These are phyloP conservation scores for Athelia sp. DNA, from an alignment of 1,284 basidiomycete genomes.

Conservation along the genomic window DNA sequence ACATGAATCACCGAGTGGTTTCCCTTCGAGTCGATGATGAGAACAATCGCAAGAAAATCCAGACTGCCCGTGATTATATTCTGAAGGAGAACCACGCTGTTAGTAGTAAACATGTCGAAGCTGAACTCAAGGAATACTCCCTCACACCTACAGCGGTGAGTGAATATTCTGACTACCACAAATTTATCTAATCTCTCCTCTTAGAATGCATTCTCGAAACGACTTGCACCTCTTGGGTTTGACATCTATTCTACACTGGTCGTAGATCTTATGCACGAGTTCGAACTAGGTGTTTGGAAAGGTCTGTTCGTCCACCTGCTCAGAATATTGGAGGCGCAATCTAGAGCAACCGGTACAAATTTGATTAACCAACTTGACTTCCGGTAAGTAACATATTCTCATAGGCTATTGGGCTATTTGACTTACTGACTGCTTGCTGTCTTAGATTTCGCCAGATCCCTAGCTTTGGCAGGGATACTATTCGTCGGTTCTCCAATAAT, in stretches of 20 bases:
- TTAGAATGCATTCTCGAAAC: neutral
- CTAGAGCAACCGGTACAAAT: neutral
- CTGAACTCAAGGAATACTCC: neutral
- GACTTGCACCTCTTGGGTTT: neutral
- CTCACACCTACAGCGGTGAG: slow-evolving; percentile 1
- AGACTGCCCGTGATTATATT: neutral
- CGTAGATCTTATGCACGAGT: slow-evolving; percentile 15
- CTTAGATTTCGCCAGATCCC: slow-evolving; percentile 9
- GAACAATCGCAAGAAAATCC: neutral
- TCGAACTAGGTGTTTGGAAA: slow-evolving; percentile 20
- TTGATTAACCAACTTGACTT: neutral
- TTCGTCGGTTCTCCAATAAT: slow-evolving; percentile 9
- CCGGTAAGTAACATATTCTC: slow-evolving; percentile 3
- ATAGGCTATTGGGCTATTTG: neutral
- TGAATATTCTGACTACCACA: neutral
- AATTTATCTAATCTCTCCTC: neutral
- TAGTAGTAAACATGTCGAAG: neutral
- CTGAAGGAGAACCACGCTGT: neutral
- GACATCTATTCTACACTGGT: slow-evolving; percentile 10
- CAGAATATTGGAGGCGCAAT: slow-evolving; percentile 10
- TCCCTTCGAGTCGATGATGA: neutral
- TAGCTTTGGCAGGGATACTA: slow-evolving; percentile 7
- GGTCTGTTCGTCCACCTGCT: slow-evolving; percentile 17
- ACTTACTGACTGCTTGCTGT: neutral
- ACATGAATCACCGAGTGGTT: neutral